Base-by-base conservation (phyloP, 2,329 filamentous ascomycete genomes). In the Calonectria pteridis region DNA sequence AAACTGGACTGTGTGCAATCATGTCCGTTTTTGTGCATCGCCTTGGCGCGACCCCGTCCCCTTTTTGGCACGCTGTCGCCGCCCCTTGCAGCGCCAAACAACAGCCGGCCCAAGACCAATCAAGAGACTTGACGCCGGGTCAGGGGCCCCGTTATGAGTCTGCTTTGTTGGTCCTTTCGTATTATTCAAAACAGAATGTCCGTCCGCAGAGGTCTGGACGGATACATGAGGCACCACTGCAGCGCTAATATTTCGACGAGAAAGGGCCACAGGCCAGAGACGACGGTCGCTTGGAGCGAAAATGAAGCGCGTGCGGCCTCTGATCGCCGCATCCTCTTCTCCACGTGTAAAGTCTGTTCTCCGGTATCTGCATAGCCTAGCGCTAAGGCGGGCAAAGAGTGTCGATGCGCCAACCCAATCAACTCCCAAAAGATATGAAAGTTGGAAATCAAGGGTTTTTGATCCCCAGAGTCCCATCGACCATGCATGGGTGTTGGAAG, bases 71-170 rank as follows among this genome's bases (percentile, higher is more conserved):
- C 59, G 13, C 29, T 67, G 58, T 66, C 40, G 59, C 71, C 66
- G 59, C 59, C 59, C 71, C 71, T 68, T 73, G 71, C 71, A 62
- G 59, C 71, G 66, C 71, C 66, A 69, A 67, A 66, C 59, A 66
- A 26, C 40, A 59, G n/a, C 71, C 49, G 26, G 58, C 16, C 49
- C 50, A 66, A 73, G 64, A 51, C 71, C 71, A 73, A 73, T 73
- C 58, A 63, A 49, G 64, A 40, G 37, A 43, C 31, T 46, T 28
- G 58, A 55, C 43, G 37, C 33, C 51, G 40, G 59, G 26, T 40
- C 71, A 73, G 66, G 71, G 71, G 31, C 37, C 35, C 29, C 40
- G 33, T 67, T 63, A 33, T 63, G 23, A 69, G 43, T 31, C 53
- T 51, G 67, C 67, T 31, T 43, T 63, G 55, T 63, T 40, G 55